These are phyloP conservation scores for Trametes maxima DNA, from an alignment of 768 basidiomycete species.

Conservation along the genomic window DNA sequence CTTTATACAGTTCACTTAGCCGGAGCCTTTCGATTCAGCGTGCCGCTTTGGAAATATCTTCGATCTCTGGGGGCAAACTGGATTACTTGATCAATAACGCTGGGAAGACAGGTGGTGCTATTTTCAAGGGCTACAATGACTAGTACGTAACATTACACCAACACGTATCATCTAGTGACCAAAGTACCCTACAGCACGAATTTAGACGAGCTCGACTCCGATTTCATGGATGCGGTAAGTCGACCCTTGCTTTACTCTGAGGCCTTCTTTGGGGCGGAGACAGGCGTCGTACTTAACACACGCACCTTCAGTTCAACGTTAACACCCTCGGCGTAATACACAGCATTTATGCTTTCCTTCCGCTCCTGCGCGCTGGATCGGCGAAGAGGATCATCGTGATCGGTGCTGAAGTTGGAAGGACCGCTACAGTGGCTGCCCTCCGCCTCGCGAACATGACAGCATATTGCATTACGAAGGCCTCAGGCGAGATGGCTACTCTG, in stretches of 20 bases:
- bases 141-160: background rate
- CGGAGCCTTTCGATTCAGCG: background rate
- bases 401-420: background rate
- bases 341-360: conserved; percentile 41
- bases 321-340: conserved; percentile 42
- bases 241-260: background rate
- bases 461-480: conserved; percentile 6
- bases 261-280: no score
- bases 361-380: conserved; percentile 37
- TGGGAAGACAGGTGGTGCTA: conserved; percentile 21
- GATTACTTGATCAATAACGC: conserved; percentile 42
- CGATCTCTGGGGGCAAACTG: conserved; percentile 33
- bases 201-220: conserved; percentile 18
- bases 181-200: background rate
- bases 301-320: conserved; percentile 29
- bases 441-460: background rate
- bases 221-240: conserved; percentile 18
- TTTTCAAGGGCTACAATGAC: background rate
- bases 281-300: background rate
- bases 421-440: background rate
- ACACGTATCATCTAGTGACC: no score
- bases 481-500: background rate
- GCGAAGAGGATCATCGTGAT: conserved; percentile 35
- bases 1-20: background rate
- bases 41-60: conserved; percentile 29